Conservation (phyloP, 257 asterid genomes). For the Solanum raphanifolium region DNA sequence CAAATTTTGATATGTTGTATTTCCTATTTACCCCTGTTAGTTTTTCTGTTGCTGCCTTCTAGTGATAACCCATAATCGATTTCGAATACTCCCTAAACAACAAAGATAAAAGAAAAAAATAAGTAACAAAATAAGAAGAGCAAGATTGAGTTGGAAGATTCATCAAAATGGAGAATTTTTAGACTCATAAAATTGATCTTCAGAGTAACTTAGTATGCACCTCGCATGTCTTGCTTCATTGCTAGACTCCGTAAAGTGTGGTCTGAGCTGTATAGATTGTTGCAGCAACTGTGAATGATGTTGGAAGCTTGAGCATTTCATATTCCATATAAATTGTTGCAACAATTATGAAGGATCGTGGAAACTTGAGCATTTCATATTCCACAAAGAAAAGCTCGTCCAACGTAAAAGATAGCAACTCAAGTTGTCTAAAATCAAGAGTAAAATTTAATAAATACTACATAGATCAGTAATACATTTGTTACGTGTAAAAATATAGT, state of each 20-base stretch:
- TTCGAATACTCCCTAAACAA: not conserved
- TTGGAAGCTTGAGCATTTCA: conserved; percentile 68
- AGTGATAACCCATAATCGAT: not conserved
- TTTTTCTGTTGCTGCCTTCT: not conserved
- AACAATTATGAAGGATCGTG: no score
- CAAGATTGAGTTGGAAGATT: not conserved
- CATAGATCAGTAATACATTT: not conserved
- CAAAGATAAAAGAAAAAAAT: not conserved
- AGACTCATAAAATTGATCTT: conserved; percentile 59
- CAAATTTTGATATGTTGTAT: conserved; percentile 60
- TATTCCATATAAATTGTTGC: conserved; percentile 27
- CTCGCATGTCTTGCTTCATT: conserved; percentile 77
- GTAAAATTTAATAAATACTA: not conserved
- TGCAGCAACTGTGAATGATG: conserved; percentile 60
- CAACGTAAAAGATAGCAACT: no score
- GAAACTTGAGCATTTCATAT: no score
- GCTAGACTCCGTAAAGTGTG: conserved; percentile 41
- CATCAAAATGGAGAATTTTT: not conserved
- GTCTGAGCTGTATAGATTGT: conserved; percentile 65
- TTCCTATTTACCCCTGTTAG: conserved; percentile 52
- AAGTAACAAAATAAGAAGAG: not conserved
- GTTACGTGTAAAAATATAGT: not conserved
- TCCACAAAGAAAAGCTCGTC: no score
- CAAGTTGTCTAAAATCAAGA: not conserved
- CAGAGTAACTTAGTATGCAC: conserved; percentile 62